A percentile compares a stretch with the other conserved stretches of the same genome.
Evolutionary conservation across 2,329 filamentous ascomycete genomes (phyloP).

Genomic region (Arthrinium phaeospermum): DNA sequence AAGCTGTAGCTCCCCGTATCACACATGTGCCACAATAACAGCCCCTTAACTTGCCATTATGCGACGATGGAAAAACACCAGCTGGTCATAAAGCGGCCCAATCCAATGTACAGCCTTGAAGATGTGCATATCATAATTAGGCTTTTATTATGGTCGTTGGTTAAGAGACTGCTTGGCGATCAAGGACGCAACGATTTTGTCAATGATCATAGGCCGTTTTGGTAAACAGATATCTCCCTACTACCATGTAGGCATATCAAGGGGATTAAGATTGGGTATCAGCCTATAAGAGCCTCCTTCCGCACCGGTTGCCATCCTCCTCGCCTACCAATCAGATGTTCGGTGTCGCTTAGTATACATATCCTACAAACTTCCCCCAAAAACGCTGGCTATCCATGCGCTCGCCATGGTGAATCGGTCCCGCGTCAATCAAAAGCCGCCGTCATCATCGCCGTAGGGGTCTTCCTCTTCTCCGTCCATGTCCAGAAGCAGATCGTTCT

Average conservation of each 20-base stretch:
- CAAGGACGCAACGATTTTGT: neutral
- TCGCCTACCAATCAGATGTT: neutral
- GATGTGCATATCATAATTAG: neutral
- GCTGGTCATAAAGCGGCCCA: neutral
- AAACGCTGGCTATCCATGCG: neutral
- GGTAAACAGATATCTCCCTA: neutral
- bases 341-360: neutral
- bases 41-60: too few relatives aligned
- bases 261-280: neutral
- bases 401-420: neutral
- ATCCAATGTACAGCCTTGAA: neutral
- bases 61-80: neutral
- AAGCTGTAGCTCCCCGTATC: too few relatives aligned
- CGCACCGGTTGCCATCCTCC: neutral
- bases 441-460: constrained; percentile 1
- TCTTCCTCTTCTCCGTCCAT: neutral
- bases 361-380: neutral
- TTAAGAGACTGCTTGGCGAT: neutral
- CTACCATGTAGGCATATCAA: neutral
- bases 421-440: neutral
- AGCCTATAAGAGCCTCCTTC: neutral
- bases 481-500: neutral
- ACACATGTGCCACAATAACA: too few relatives aligned
- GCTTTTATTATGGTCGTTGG: neutral
- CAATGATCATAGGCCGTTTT: neutral